Evolutionary conservation across 768 basidiomycete species (phyloP).

Genomic region (Boletellus sp.): DNA sequence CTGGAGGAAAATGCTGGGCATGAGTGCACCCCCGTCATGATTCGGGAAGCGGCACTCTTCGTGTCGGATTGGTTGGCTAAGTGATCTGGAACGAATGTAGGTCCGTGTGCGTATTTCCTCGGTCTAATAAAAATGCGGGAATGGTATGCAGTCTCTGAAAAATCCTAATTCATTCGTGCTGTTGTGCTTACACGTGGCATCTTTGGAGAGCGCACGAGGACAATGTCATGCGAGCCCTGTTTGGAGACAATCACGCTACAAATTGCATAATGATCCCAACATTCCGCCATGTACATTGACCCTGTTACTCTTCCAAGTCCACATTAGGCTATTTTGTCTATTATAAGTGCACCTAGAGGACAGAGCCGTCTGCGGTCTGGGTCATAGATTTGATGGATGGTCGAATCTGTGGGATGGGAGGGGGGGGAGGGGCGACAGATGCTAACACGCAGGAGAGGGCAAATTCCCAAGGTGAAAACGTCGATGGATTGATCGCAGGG

Average conservation of each 20-base stretch:
- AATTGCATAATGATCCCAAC: slow-evolving; percentile 79
- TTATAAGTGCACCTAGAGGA: too few relatives aligned
- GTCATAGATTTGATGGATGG: slow-evolving; percentile 40
- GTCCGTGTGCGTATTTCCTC: background rate
- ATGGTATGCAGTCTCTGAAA: too few relatives aligned
- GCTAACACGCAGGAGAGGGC: too few relatives aligned
- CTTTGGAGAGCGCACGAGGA: slow-evolving; percentile 62
- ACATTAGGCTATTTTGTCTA: slow-evolving; percentile 27
- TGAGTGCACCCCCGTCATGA: slow-evolving; percentile 58
- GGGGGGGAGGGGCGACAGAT: too few relatives aligned
- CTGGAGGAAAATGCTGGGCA: slow-evolving; percentile 60
- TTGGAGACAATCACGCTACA: slow-evolving; percentile 84
- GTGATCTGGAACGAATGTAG: slow-evolving; percentile 1
- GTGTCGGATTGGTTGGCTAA: slow-evolving; percentile 24
- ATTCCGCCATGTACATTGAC: slow-evolving; percentile 71
- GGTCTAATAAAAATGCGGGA: too few relatives aligned
- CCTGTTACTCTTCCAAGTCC: slow-evolving; percentile 57
- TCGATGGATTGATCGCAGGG: too few relatives aligned
- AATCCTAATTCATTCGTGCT: too few relatives aligned
- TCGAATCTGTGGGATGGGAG: too few relatives aligned
- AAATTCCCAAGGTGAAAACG: too few relatives aligned
- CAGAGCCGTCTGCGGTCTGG: slow-evolving; percentile 82
- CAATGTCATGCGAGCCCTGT: slow-evolving; percentile 79
- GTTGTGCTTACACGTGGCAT: slow-evolving; percentile 35
- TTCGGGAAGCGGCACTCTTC: slow-evolving; percentile 38